These are phyloP conservation scores for Pseudohalonectria lignicola DNA, from an alignment of 2,329 filamentous ascomycete genomes.

Conservation along the genomic window DNA sequence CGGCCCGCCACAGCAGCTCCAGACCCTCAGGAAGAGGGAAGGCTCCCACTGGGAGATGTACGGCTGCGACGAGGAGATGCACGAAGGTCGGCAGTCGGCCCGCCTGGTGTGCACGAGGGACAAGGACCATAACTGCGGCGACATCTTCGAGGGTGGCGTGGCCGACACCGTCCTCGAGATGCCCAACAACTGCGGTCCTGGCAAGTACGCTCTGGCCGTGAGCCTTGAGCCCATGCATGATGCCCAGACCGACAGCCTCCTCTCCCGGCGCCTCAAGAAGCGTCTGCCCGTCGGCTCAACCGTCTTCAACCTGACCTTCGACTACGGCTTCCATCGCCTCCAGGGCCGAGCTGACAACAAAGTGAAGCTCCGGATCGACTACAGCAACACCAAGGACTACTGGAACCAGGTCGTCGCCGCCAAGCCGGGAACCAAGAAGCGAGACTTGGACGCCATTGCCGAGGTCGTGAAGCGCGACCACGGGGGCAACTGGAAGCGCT, in stretches of 20 bases:
- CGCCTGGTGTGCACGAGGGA: conserved; percentile 24
- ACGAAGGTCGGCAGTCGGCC: conserved; percentile 20
- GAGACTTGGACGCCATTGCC: not conserved
- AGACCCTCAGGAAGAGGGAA: conserved; percentile 26
- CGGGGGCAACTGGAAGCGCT: not conserved
- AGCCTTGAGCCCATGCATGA: conserved; percentile 12
- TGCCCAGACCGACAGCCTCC: not conserved
- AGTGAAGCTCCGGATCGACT: conserved; percentile 25
- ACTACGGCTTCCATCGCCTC: conserved; percentile 27
- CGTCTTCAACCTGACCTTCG: conserved; percentile 25
- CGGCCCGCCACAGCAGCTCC: conserved; percentile 18
- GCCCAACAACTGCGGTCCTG: conserved; percentile 20
- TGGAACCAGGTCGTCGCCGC: conserved; percentile 19
- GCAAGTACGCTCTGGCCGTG: conserved; percentile 15
- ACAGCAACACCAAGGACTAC: conserved; percentile 22
- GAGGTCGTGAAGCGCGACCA: not conserved
- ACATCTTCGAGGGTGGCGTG: conserved; percentile 23
- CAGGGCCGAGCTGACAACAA: conserved; percentile 11
- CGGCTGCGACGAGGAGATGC: conserved; percentile 17
- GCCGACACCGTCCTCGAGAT: conserved; percentile 27
- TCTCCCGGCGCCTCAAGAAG: conserved; percentile 10
- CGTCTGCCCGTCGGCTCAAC: conserved; percentile 9
- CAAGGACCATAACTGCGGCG: conserved; percentile 22
- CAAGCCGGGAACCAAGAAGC: not conserved
- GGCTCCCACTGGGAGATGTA: conserved; percentile 33